Evolutionary conservation across 805 yeast genomes (phyloP).

Genomic region (Saturnispora serradocipensis): DNA sequence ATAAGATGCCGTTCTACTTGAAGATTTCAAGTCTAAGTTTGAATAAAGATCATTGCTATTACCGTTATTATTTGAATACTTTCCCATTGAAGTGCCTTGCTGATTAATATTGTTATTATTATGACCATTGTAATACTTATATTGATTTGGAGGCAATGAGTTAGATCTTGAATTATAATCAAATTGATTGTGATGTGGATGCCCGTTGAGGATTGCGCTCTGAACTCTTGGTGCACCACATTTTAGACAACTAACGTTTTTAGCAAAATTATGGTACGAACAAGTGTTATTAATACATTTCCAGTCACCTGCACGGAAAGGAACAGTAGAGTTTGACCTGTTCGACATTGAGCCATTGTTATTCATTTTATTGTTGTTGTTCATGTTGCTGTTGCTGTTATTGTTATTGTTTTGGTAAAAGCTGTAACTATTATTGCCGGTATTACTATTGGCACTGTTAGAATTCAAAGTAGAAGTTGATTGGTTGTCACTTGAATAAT

Average conservation of each 20-base stretch:
- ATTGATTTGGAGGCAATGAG: constrained; percentile 10
- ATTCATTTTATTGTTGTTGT: constrained; percentile 13
- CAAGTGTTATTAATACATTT: constrained; percentile 75
- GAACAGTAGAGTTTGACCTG: constrained; percentile 44
- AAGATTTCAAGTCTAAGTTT: background rate
- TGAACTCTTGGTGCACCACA: constrained; percentile 67
- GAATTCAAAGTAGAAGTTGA: constrained; percentile 7
- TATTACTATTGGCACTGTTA: constrained; percentile 12
- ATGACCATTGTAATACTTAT: background rate
- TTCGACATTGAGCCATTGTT: constrained; percentile 15
- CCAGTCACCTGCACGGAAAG: constrained; percentile 97
- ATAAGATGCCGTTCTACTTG: background rate
- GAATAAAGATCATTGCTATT: background rate
- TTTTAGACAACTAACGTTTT: constrained; percentile 75
- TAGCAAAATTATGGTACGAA: constrained; percentile 86
- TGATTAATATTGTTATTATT: background rate
- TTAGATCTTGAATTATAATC: constrained; percentile 10
- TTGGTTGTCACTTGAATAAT: constrained; percentile 25
- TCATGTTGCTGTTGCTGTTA: constrained; percentile 7
- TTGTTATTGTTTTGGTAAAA: constrained; percentile 5
- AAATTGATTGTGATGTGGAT: constrained; percentile 19
- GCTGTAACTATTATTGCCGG: constrained; percentile 9
- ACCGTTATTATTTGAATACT: background rate
- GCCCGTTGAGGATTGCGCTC: constrained; percentile 25
- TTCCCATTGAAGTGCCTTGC: background rate